A percentile compares a stretch with the other conserved stretches of the same genome.
Conservation (phyloP, 2,329 filamentous ascomycete genomes). For the Ophiosphaerella herpotricha region DNA sequence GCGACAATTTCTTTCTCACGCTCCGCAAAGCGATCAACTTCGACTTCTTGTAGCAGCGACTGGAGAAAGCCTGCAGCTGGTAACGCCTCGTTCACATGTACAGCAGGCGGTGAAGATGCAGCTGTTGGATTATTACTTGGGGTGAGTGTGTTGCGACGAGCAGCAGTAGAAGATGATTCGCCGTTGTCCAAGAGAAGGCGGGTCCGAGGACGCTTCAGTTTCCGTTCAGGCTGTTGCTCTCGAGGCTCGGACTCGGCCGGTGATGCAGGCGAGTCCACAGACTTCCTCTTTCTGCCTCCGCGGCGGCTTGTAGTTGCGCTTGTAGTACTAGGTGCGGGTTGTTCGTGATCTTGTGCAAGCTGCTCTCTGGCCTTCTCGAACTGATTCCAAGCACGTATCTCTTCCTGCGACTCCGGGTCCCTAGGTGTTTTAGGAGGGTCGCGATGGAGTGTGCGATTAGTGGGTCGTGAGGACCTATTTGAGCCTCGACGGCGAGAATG, state of each 20-base stretch:
- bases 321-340: constrained; percentile 21
- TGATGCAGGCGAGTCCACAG: constrained; percentile 65
- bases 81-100: constrained; percentile 25
- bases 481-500: constrained; percentile 44
- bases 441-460: constrained; percentile 36
- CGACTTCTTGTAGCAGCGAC: constrained; percentile 85
- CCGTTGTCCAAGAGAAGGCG: constrained; percentile 64
- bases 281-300: constrained; percentile 74
- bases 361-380: constrained; percentile 81
- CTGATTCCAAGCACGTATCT: constrained; percentile 84
- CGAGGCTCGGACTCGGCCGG: constrained; percentile 67
- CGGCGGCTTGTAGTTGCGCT: constrained; percentile 46
- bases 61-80: constrained; percentile 78
- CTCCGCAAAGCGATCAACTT: constrained; percentile 53
- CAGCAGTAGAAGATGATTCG: constrained; percentile 44
- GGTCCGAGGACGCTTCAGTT: constrained; percentile 84
- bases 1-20: constrained; percentile 43
- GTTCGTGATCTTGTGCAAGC: constrained; percentile 34
- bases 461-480: constrained; percentile 48
- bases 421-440: constrained; percentile 52
- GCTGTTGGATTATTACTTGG: constrained; percentile 23
- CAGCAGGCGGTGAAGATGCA: constrained; percentile 23
- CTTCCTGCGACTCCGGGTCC: constrained; percentile 75
- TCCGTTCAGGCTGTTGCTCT: constrained; percentile 71
- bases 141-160: constrained; percentile 31